Evolutionary conservation across 139 green algal species (phyloP), one percentile per base, ranked within the genome.

Genomic region (Chlorella vulgaris): DNA sequence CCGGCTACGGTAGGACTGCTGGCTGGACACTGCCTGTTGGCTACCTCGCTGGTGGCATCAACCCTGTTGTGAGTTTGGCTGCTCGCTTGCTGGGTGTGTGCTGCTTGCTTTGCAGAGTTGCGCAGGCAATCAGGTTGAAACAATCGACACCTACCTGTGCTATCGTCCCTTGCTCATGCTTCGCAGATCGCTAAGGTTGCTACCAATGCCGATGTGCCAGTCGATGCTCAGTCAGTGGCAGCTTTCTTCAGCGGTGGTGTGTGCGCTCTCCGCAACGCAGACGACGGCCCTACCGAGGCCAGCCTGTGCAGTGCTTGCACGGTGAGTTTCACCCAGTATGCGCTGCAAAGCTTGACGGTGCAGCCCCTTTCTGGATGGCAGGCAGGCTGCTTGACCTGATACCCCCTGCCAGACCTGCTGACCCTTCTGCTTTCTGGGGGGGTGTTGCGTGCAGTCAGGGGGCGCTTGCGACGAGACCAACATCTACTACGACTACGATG

Each of bases 401-500:
- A n/a, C n/a, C n/a, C n/a, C n/a, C n/a, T n/a, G n/a, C n/a, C n/a
- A n/a, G n/a, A n/a, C n/a, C n/a, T n/a, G n/a, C n/a, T n/a, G n/a
- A n/a, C n/a, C n/a, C n/a, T n/a, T n/a, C n/a, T n/a, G n/a, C n/a
- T n/a, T n/a, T n/a, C n/a, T n/a, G n/a, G n/a, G n/a, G n/a, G n/a
- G n/a, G n/a, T n/a, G n/a, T n/a, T n/a, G n/a, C n/a, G n/a, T n/a
- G n/a, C n/a, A n/a, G n/a, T n/a, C n/a, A n/a, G n/a, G n/a, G n/a
- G n/a, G n/a, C n/a, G n/a, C n/a, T n/a, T n/a, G n/a, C n/a, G n/a
- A n/a, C n/a, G n/a, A n/a, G n/a, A n/a, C n/a, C n/a, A 78, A 86
- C 35, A 42, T 61, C 4, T 92, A 88, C 78, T 69, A 10, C 24
- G 88, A 89, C n/a, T 89, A 87, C 76, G 22, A 50, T 0, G 88